phyloP scores from a whole-genome alignment of 805 yeast genomes.

The Starmerella khaoyaiensis region DNA sequence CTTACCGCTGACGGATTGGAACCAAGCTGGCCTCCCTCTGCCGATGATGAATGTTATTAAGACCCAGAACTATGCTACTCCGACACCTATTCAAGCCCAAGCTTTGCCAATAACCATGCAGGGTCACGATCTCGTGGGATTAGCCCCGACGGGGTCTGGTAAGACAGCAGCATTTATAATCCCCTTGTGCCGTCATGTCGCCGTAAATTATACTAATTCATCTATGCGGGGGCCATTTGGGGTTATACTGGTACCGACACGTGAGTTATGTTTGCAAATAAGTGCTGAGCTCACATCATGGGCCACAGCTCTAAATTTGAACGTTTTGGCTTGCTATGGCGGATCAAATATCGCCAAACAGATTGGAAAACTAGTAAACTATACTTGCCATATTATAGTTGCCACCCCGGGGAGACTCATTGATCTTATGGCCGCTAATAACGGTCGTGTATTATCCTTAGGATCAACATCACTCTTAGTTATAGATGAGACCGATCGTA shows the following conservation, averaged over 20 bases:
- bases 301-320: conserved; percentile 36
- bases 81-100: conserved; percentile 84
- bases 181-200: conserved; percentile 74
- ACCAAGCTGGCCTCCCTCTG: conserved; percentile 65
- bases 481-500: conserved; percentile 88
- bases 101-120: conserved; percentile 83
- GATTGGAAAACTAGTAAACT: conserved; percentile 55
- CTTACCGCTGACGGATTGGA: conserved; percentile 62
- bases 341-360: conserved; percentile 76
- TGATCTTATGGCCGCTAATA: conserved; percentile 71
- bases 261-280: conserved; percentile 84
- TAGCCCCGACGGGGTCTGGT: conserved; percentile 95
- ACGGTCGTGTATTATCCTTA: conserved; percentile 61
- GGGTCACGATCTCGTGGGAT: conserved; percentile 82
- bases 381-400: conserved; percentile 66
- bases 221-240: conserved; percentile 52
- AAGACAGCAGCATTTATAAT: conserved; percentile 79
- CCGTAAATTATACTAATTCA: conserved; percentile 40
- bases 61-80: conserved; percentile 41
- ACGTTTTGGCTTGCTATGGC: conserved; percentile 70
- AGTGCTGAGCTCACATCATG: conserved; percentile 52
- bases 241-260: conserved; percentile 72
- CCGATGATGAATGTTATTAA: conserved; percentile 41
- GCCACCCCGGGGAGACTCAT: conserved; percentile 95
- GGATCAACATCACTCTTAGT: conserved; percentile 67